These are phyloP conservation scores for Dactylellina leptospora DNA, from an alignment of 2,329 filamentous ascomycete genomes.

Conservation along the genomic window DNA sequence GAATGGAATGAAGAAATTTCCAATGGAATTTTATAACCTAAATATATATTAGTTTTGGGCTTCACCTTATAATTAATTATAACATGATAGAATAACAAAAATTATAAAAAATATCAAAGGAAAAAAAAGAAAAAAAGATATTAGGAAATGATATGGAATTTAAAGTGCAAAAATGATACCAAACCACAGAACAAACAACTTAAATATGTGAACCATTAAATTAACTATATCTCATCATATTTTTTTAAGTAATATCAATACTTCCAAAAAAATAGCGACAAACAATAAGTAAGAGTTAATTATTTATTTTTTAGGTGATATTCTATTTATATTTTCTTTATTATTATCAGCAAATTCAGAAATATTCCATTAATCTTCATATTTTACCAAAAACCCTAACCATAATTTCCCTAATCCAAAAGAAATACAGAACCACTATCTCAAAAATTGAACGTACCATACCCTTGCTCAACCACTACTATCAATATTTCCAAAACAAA, in stretches of 20 bases:
- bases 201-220: too few relatives aligned
- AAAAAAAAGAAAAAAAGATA: too few relatives aligned
- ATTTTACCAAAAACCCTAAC: neutral
- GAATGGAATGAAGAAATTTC: too few relatives aligned
- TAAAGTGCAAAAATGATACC: too few relatives aligned
- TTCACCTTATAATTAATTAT: too few relatives aligned
- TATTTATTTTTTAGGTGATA: neutral
- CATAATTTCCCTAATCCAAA: neutral
- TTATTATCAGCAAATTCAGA: neutral
- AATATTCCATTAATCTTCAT: constrained; percentile 7
- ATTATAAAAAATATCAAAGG: too few relatives aligned
- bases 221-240: too few relatives aligned
- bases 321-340: neutral
- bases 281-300: neutral
- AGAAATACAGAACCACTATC: neutral
- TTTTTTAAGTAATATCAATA: neutral
- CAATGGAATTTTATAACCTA: too few relatives aligned
- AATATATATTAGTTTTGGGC: too few relatives aligned
- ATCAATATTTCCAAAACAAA: constrained; percentile 5
- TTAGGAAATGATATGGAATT: too few relatives aligned
- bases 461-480: neutral
- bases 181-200: too few relatives aligned
- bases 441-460: neutral
- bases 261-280: neutral
- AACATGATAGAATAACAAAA: too few relatives aligned